Conservation (phyloP, 2,329 filamentous ascomycete species). For the Alternaria gaisen region DNA sequence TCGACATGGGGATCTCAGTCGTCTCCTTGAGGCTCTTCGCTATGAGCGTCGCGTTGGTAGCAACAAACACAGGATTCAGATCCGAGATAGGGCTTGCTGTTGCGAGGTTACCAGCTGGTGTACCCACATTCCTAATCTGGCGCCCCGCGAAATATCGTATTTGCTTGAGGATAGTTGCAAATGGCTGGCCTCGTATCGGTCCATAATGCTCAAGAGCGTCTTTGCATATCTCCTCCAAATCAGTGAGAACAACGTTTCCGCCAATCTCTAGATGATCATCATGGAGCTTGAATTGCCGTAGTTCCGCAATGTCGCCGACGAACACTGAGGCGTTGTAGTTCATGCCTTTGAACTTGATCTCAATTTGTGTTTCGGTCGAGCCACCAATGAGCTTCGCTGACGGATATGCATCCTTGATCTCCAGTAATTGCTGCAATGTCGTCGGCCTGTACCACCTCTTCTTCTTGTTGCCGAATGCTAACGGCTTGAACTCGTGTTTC, state of each 20-base stretch:
- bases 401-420: constrained; percentile 88
- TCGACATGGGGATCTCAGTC: constrained; percentile 86
- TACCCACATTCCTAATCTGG: constrained; percentile 97
- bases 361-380: constrained; percentile 96
- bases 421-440: constrained; percentile 83
- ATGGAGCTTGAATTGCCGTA: constrained; percentile 81
- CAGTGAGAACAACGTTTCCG: constrained; percentile 90
- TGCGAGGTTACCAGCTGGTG: constrained; percentile 90
- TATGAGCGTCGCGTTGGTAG: constrained; percentile 80
- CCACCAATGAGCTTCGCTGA: constrained; percentile 94
- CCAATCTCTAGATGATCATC: constrained; percentile 89
- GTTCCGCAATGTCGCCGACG: constrained; percentile 89
- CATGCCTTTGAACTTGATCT: constrained; percentile 97
- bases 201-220: constrained; percentile 85
- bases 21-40: constrained; percentile 79
- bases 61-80: constrained; percentile 92
- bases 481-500: constrained; percentile 80
- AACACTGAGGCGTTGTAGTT: constrained; percentile 90
- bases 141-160: constrained; percentile 93
- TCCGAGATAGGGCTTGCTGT: constrained; percentile 97
- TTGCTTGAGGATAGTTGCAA: constrained; percentile 91
- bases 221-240: constrained; percentile 84
- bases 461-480: constrained; percentile 92
- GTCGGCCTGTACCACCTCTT: constrained; percentile 94
- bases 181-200: constrained; percentile 74